Base-by-base conservation (phyloP, 83 land plant species). In the Picea abies region DNA sequence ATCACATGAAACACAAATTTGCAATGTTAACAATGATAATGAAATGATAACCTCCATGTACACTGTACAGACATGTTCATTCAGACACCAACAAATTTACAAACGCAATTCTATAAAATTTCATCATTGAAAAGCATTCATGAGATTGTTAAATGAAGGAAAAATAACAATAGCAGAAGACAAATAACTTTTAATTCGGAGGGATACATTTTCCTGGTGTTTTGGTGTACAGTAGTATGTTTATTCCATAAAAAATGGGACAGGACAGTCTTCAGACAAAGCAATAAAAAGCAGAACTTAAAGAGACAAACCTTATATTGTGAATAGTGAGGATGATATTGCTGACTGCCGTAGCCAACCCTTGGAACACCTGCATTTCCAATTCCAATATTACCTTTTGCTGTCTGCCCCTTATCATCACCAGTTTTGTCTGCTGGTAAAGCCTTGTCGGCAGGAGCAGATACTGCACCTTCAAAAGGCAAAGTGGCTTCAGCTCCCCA, bases 41-140 rank as follows among this genome's bases (percentile, higher is more conserved):
- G 37, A 47, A 71, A 37, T 17, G 22, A 68, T 37, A 39, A 37
- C 52, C 14, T 37, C 3, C 22, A 71, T 41, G 76, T 71, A 19
- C 22, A 39, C 11, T 29, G 29, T 29, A 29, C 35, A 35, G 2
- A 47, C 9, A 8, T 41, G 20, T 39, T 71, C 76, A 17, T 9
- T 39, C 9, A 3, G 20, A 32, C n/a, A 16, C 3, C 15, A 4
- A 15, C 1, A 19, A 16, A 70, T 70, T 70, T 37, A 32, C 14
- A 32, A 17, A 4, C 1, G 75, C 41, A 19, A 10, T 1, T 70
- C 41, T 32, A 12, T 32, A 35, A 35, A 35, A 35, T 35, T 35
- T 79, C 79, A 29, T 93, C 92, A 79, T 91, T 93, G 88, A 93
- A 81, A n/a, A 93, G 88, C 29, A 93, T 93, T 84, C 35, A 1